Conservation (phyloP, 495 filamentous ascomycete genomes). For the Trichoderma parareesei region DNA sequence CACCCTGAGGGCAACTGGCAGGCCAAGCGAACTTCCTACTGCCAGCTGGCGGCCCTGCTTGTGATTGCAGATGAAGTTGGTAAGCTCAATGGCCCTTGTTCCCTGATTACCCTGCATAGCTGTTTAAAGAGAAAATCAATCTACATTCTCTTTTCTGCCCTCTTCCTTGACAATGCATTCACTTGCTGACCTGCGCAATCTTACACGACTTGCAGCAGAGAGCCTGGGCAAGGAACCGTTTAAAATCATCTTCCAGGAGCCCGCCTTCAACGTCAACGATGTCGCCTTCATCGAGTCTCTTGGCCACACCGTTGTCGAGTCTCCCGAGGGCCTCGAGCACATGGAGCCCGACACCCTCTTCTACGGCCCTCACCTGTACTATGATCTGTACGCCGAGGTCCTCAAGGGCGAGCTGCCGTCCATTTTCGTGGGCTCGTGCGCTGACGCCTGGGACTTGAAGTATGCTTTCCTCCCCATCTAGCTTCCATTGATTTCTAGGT, state of each 20-base stretch:
- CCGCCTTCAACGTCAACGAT: constrained; percentile 57
- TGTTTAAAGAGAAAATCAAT: too few species aligned
- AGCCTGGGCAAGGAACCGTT: constrained; percentile 18
- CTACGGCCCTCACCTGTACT: constrained; percentile 56
- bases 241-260: constrained; percentile 58
- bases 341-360: constrained; percentile 42
- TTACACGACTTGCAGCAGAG: constrained; percentile 14
- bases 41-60: constrained; percentile 56
- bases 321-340: constrained; percentile 47
- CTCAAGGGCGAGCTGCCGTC: constrained; percentile 27
- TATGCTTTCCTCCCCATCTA: constrained; percentile 17
- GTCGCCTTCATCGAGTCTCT: constrained; percentile 45
- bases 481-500: not conserved
- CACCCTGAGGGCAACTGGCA: constrained; percentile 29
- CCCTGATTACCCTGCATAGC: not conserved
- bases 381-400: constrained; percentile 28
- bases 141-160: too few species aligned
- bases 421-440: constrained; percentile 35
- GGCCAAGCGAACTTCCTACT: constrained; percentile 27
- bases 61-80: constrained; percentile 39
- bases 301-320: constrained; percentile 45
- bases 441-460: constrained; percentile 29
- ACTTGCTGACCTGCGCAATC: constrained; percentile 8
- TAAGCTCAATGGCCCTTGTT: constrained; percentile 14
- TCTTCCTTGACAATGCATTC: too few species aligned